Evolutionary conservation across 192 early-diverging fungal genomes (phyloP).

Genomic region (Entomortierella parvispora): DNA sequence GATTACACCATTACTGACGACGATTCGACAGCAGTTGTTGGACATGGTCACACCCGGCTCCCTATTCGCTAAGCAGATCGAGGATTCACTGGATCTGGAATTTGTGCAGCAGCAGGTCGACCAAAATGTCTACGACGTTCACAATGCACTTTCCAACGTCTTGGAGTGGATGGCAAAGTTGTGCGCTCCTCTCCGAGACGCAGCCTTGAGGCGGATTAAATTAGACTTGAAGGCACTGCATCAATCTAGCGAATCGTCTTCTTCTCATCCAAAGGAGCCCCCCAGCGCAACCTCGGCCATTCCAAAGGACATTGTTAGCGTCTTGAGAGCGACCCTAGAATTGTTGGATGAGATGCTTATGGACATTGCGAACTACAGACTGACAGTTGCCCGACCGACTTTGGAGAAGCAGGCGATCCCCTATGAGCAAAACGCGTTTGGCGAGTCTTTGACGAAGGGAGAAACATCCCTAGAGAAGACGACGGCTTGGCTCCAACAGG

Average conservation of each 20-base stretch:
- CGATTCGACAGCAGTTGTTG: slow-evolving; percentile 66
- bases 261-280: not conserved
- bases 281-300: not conserved
- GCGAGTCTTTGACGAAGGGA: slow-evolving; percentile 57
- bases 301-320: slow-evolving; percentile 57
- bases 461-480: slow-evolving; percentile 62
- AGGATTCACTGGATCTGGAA: slow-evolving; percentile 73
- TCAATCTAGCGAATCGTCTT: not conserved
- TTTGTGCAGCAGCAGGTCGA: slow-evolving; percentile 75
- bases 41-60: slow-evolving; percentile 68
- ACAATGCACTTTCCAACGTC: slow-evolving; percentile 56
- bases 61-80: slow-evolving; percentile 63
- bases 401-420: slow-evolving; percentile 75
- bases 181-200: slow-evolving; percentile 84
- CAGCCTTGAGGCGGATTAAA: slow-evolving; percentile 52
- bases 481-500: slow-evolving; percentile 66
- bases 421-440: slow-evolving; percentile 80
- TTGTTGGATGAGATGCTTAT: slow-evolving; percentile 81
- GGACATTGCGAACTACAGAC: slow-evolving; percentile 82
- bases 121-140: slow-evolving; percentile 64
- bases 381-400: slow-evolving; percentile 73
- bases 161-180: slow-evolving; percentile 70
- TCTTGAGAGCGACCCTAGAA: slow-evolving; percentile 60
- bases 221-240: slow-evolving; percentile 12
- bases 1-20: slow-evolving; percentile 50